Percentiles rank a stretch among this genome's conserved stretches.
Conservation (phyloP, 225 moss, liverwort and hornwort genomes). For the Polytrichum commune region DNA sequence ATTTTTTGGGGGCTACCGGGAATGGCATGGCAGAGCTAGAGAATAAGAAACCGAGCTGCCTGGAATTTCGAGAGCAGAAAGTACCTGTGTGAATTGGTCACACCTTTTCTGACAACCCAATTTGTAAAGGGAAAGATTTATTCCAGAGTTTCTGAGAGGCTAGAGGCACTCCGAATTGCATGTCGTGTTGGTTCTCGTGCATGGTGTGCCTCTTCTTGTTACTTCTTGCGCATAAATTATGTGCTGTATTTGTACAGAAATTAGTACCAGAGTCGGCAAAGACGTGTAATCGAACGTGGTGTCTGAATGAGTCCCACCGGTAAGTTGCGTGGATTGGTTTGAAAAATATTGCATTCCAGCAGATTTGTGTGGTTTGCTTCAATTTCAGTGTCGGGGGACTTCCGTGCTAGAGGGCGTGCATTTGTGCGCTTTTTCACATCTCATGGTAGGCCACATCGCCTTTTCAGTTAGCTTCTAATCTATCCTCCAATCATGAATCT, state of each 20-base stretch:
- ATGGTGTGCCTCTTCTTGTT: slow-evolving; percentile 4
- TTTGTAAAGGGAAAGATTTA: slow-evolving; percentile 29
- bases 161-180: slow-evolving; percentile 26
- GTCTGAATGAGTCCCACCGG: slow-evolving; percentile 4
- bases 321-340: not conserved
- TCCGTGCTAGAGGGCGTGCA: too few relatives aligned
- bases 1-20: slow-evolving; percentile 23
- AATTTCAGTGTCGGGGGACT: too few relatives aligned
- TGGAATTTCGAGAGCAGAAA: slow-evolving; percentile 18
- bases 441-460: too few relatives aligned
- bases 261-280: not conserved
- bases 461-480: too few relatives aligned
- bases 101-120: slow-evolving; percentile 24
- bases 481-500: too few relatives aligned
- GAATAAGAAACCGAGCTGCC: slow-evolving; percentile 5
- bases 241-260: not conserved
- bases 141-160: slow-evolving; percentile 24
- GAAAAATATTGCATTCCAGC: too few relatives aligned
- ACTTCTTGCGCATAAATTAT: not conserved
- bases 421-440: too few relatives aligned
- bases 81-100: slow-evolving; percentile 19
- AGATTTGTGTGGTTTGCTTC: too few relatives aligned
- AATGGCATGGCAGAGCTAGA: slow-evolving; percentile 25
- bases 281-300: slow-evolving; percentile 4
- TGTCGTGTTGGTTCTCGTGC: slow-evolving; percentile 26